Percentiles rank a stretch among this genome's conserved stretches.
phyloP scores from a whole-genome alignment of 805 yeast genomes.

The Pichia membranifaciens region DNA sequence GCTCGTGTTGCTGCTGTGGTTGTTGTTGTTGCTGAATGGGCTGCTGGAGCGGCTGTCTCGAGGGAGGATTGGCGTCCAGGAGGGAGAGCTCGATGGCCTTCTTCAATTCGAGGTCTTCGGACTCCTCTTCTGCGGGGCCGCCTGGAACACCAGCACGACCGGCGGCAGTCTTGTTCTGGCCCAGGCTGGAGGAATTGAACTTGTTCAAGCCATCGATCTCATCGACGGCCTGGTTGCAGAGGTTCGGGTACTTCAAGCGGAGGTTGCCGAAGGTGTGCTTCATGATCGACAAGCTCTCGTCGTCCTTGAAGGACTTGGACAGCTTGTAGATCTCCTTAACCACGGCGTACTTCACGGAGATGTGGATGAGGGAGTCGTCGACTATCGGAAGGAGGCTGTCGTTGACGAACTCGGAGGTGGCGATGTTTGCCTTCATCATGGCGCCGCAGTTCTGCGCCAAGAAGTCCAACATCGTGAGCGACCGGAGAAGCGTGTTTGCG shows the following conservation, averaged over 20 bases:
- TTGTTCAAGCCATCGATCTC: constrained; percentile 23
- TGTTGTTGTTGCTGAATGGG: constrained; percentile 16
- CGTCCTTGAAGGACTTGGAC: constrained; percentile 55
- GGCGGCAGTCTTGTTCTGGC: constrained; percentile 4
- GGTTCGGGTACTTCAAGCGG: constrained; percentile 32
- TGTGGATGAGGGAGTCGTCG: constrained; percentile 53
- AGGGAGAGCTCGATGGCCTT: constrained; percentile 71
- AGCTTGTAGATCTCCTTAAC: constrained; percentile 67
- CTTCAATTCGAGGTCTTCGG: constrained; percentile 76
- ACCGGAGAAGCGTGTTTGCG: constrained; percentile 61
- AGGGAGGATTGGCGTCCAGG: constrained; percentile 39
- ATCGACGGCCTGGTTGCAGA: constrained; percentile 27
- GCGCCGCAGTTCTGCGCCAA: constrained; percentile 77
- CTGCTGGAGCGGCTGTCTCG: constrained; percentile 13
- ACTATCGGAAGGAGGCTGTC: constrained; percentile 41
- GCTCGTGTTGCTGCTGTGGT: constrained; percentile 8
- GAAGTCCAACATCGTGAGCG: constrained; percentile 50
- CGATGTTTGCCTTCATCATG: constrained; percentile 55
- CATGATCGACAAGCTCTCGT: constrained; percentile 73
- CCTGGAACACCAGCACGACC: too few relatives aligned
- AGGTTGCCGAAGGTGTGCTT: constrained; percentile 52
- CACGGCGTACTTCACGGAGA: constrained; percentile 57
- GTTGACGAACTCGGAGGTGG: constrained; percentile 49
- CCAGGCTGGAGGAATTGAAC: background rate
- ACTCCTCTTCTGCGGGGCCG: constrained; percentile 3